Evolutionary conservation across 176 grass and related monocot genomes (phyloP).

Genomic region (Ensete glaucum): DNA sequence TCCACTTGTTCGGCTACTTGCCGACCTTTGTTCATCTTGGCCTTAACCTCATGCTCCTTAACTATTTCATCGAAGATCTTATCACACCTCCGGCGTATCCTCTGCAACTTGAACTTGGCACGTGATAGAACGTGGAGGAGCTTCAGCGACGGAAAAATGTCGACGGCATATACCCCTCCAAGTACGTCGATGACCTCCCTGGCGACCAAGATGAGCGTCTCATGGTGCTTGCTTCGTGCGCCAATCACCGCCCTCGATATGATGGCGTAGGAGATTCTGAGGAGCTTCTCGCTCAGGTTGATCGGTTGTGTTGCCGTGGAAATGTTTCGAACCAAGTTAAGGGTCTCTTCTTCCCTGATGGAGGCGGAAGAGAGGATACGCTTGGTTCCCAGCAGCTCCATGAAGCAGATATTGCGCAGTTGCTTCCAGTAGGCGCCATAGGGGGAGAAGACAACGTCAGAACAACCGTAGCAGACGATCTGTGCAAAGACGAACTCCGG

Average conservation of each 20-base stretch:
- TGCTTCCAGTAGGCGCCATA: conserved; percentile 40
- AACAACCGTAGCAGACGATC: conserved; percentile 20
- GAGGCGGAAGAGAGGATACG: conserved; percentile 27
- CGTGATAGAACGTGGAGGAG: not conserved
- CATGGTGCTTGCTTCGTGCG: conserved; percentile 39
- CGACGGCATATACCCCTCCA: conserved; percentile 32
- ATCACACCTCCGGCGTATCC: conserved; percentile 23
- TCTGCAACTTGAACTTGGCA: conserved; percentile 17
- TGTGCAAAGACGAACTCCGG: conserved; percentile 29
- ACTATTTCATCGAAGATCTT: conserved; percentile 50
- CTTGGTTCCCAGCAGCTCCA: conserved; percentile 44
- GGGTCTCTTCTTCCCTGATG: conserved; percentile 48
- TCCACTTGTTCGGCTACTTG: conserved; percentile 22
- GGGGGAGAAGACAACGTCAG: conserved; percentile 38
- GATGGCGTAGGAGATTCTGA: conserved; percentile 21
- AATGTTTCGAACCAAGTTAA: conserved; percentile 16
- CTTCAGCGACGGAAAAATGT: conserved; percentile 27
- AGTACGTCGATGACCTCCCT: not conserved
- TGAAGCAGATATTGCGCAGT: conserved; percentile 36
- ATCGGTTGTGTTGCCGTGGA: not conserved
- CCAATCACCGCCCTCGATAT: conserved; percentile 46
- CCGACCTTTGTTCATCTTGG: not conserved
- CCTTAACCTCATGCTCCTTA: conserved; percentile 31
- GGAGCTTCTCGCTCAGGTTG: conserved; percentile 37
- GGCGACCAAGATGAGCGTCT: conserved; percentile 23